These are phyloP conservation scores for Lactarius psammicola DNA, from an alignment of 768 basidiomycete genomes.

Conservation along the genomic window DNA sequence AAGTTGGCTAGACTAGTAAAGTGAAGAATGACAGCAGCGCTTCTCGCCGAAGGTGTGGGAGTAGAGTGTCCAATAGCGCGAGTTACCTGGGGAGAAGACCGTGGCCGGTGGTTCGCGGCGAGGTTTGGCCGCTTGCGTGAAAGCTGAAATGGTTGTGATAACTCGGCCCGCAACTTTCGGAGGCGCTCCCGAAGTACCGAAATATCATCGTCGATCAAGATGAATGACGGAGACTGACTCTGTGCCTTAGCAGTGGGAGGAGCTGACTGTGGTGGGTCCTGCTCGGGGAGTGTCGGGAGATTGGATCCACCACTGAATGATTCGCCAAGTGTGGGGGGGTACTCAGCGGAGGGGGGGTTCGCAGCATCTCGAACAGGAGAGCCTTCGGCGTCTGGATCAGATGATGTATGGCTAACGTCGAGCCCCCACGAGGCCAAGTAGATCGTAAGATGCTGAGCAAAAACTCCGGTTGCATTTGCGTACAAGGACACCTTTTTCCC, in stretches of 20 bases:
- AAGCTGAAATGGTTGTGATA: slow-evolving; percentile 42
- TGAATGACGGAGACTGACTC: slow-evolving; percentile 51
- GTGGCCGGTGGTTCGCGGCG: slow-evolving; percentile 63
- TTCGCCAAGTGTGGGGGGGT: slow-evolving; percentile 13
- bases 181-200: slow-evolving; percentile 74
- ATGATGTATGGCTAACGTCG: slow-evolving; percentile 80
- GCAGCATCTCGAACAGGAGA: slow-evolving; percentile 31
- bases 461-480: slow-evolving; percentile 81
- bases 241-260: slow-evolving; percentile 28
- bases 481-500: slow-evolving; percentile 84
- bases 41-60: slow-evolving; percentile 36
- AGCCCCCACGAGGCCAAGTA: slow-evolving; percentile 95
- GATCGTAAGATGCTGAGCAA: slow-evolving; percentile 89
- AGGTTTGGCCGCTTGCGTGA: slow-evolving; percentile 67
- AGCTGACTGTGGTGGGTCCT: slow-evolving; percentile 19
- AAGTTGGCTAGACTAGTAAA: slow-evolving; percentile 91
- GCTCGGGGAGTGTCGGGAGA: slow-evolving; percentile 27
- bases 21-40: slow-evolving; percentile 66
- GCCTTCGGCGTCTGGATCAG: slow-evolving; percentile 53
- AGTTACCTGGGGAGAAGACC: slow-evolving; percentile 78
- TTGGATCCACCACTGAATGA: slow-evolving; percentile 13
- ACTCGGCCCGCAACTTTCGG: slow-evolving; percentile 60
- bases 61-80: slow-evolving; percentile 47
- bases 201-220: slow-evolving; percentile 93
- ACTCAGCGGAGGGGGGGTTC: slow-evolving; percentile 4